phyloP scores from a whole-genome alignment of 2,329 filamentous ascomycete species.

The Colletotrichum chlorophyti region DNA sequence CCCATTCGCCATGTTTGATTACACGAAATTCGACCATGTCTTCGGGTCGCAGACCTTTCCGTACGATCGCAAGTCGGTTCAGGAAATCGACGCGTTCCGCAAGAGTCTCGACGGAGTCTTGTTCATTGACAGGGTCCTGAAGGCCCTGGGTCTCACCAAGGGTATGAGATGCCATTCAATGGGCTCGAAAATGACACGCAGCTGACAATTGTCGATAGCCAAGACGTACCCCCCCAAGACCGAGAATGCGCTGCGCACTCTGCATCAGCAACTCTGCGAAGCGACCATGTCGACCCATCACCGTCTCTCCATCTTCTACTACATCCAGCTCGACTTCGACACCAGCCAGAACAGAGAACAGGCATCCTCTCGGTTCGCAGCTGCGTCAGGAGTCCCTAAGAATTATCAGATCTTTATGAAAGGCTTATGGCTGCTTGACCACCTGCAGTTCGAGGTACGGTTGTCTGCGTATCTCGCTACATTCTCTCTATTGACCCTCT shows the following conservation, averaged over 20 bases:
- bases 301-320: slow-evolving; percentile 84
- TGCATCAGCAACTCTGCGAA: slow-evolving; percentile 74
- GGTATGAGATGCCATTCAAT: slow-evolving; percentile 50
- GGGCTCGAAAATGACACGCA: too few relatives aligned
- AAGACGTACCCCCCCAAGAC: slow-evolving; percentile 78
- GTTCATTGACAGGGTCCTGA: slow-evolving; percentile 82
- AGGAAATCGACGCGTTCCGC: slow-evolving; percentile 71
- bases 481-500: background rate
- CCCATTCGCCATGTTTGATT: slow-evolving; percentile 63
- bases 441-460: slow-evolving; percentile 68
- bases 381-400: slow-evolving; percentile 69
- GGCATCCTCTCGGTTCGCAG: slow-evolving; percentile 63
- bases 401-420: slow-evolving; percentile 84
- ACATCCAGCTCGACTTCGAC: slow-evolving; percentile 79
- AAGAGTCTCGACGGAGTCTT: slow-evolving; percentile 72
- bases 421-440: slow-evolving; percentile 83
- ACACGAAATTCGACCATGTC: slow-evolving; percentile 71
- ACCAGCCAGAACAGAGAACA: slow-evolving; percentile 56
- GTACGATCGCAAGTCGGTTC: slow-evolving; percentile 66
- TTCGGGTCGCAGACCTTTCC: slow-evolving; percentile 68
- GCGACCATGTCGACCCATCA: slow-evolving; percentile 72
- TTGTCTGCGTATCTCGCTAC: too few relatives aligned
- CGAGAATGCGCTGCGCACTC: slow-evolving; percentile 69
- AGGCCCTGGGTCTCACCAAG: slow-evolving; percentile 72
- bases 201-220: slow-evolving; percentile 39